Base-by-base conservation (phyloP, 129 eudicot genomes). In the Ambrosia trifida region DNA sequence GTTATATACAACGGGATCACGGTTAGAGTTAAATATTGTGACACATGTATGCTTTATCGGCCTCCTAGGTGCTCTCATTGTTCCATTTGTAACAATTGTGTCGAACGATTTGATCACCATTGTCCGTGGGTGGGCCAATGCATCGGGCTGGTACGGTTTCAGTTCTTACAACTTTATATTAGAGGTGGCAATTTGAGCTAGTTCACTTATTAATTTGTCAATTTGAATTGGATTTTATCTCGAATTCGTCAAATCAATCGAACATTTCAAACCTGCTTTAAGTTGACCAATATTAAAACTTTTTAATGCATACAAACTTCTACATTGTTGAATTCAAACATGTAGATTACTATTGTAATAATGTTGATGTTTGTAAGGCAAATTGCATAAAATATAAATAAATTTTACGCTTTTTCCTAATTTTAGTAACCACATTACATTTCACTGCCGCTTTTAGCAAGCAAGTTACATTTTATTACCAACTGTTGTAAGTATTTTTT, bases 81-180 rank as follows among this genome's bases (percentile, higher is more conserved):
- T 76, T 94, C 98, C 60, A 84, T 89, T 54, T 94, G 98, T 80
- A 86, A 94, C 90, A 94, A 94, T 20, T 94, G 98, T 81, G 97
- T 94, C 7, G 96, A 94, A 80, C 90, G 89, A 7, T 94, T 94
- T 32, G 98, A 94, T 79, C 96, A 94, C 66, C 98, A 87, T 68
- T 89, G 98, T 81, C 98, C 98, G 35, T 94, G 97, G 98, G 98
- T 94, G 20, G 98, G 98, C 51, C 98, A 94, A 70, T 94, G 98
- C 83, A 88, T 90, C 18, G 99, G 99, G 66, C 62, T 86, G 97
- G 99, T 95, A 95, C n/a, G 30, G n/a, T 62, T 76, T 61, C 70
- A 2, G 44, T 24, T 44, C 52, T 33, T 65, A 13, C 30, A 14
- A 64, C 56, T n/a, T 72, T n/a, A 11, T 7, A 43, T 38, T 18